Percentiles rank a stretch among this genome's conserved stretches.
Conservation (phyloP, 495 filamentous ascomycete species). For the Hyphodiscus hymeniophilus region DNA sequence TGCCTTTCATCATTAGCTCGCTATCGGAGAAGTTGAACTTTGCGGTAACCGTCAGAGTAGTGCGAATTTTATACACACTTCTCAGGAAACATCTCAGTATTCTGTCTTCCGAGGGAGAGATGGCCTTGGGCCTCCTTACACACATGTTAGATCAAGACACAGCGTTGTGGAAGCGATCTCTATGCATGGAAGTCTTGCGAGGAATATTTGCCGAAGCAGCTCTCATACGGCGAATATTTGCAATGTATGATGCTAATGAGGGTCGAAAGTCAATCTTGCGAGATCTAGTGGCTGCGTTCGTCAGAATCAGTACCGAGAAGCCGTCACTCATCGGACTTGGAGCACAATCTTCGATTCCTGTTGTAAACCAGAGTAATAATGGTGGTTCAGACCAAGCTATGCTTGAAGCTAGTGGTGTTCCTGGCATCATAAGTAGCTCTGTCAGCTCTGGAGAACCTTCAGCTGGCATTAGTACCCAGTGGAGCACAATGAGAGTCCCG, state of each 20-base stretch:
- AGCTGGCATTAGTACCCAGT: constrained; percentile 76
- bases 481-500: constrained; percentile 80
- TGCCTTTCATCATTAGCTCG: constrained; percentile 73
- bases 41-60: constrained; percentile 70
- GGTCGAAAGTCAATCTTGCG: constrained; percentile 69
- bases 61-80: constrained; percentile 72
- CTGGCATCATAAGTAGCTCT: constrained; percentile 75
- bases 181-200: constrained; percentile 87
- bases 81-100: constrained; percentile 68
- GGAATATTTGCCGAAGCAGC: constrained; percentile 73
- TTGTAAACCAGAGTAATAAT: constrained; percentile 30
- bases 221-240: constrained; percentile 72
- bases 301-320: constrained; percentile 83
- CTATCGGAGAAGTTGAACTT: constrained; percentile 75
- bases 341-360: constrained; percentile 73
- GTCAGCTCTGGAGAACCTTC: constrained; percentile 51
- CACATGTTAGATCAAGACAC: constrained; percentile 82
- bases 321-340: constrained; percentile 80
- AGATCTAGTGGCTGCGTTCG: constrained; percentile 74
- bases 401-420: constrained; percentile 77
- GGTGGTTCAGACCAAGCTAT: constrained; percentile 67
- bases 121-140: constrained; percentile 75
- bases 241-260: constrained; percentile 65
- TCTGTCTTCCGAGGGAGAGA: constrained; percentile 71
- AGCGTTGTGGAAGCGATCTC: constrained; percentile 70